Evolutionary conservation across 139 green algal species (phyloP).

Genomic region (Microglena sp.): DNA sequence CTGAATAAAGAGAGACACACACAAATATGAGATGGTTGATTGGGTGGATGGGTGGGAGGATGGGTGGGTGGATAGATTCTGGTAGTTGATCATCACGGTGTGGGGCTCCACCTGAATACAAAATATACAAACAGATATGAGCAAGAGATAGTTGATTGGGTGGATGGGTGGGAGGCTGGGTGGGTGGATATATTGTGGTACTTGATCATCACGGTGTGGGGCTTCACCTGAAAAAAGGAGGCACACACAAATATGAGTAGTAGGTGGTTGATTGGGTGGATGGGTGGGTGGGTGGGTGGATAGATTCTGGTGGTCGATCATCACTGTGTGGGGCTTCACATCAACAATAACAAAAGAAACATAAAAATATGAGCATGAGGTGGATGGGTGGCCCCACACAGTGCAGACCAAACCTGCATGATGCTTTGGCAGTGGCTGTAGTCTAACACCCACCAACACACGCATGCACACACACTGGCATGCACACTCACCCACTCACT

Average conservation of each 20-base stretch:
- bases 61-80: neutral
- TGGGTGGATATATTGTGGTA: neutral
- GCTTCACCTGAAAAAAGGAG: no score
- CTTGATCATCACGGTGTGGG: conserved; percentile 51
- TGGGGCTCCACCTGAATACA: no score
- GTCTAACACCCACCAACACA: no score
- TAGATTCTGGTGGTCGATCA: neutral
- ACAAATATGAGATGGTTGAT: conserved; percentile 72
- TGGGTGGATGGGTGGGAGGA: neutral
- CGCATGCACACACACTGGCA: no score
- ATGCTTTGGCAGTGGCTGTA: no score
- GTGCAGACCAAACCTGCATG: no score
- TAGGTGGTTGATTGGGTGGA: conserved; percentile 50
- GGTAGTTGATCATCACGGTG: conserved; percentile 36
- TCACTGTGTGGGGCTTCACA: conserved; percentile 66
- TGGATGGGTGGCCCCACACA: no score
- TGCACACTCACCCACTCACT: no score
- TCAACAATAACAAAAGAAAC: no score
- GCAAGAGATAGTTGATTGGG: conserved; percentile 67
- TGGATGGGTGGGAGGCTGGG: neutral
- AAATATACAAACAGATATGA: no score
- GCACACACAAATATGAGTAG: conserved; percentile 59
- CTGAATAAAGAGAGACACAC: no score
- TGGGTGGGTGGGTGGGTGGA: no score
- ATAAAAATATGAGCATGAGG: conserved; percentile 71